Evolutionary conservation across 148 eudicot genomes (phyloP), one percentile per base, ranked within the genome.

Genomic region (Fagopyrum homotropicum): DNA sequence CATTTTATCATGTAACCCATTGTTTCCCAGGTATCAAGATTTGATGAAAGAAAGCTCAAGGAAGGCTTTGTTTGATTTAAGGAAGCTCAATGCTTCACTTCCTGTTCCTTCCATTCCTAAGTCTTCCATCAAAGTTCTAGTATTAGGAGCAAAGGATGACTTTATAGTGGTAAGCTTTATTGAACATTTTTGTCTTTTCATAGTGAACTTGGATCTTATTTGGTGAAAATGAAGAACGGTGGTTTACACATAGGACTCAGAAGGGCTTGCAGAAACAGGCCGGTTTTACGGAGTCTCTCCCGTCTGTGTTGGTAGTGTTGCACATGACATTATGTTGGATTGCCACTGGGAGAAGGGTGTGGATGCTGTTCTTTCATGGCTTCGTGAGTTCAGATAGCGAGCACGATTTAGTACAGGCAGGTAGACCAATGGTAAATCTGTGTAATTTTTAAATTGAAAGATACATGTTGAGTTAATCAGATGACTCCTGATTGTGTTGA

Each of bases 271-370:
- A 44, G 98, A 93, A 80, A 91, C 95, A 0, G 97, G 90, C 54
- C 88, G 83, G 72, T 93, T 93, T 82, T 93, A 93, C 50, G 90
- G 90, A 1, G 93, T 91, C 50, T 73, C 88, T 14, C 97, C 98
- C 0, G 77, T 91, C 63, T 85, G 91, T 63, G 72, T 89, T 22
- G 86, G 88, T 75, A 90, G 91, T 70, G 85, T 89, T 79, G 98
- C 91, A 15, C 98, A 93, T 73, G 98, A 93, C 87, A 82, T 93
- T 79, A 93, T 93, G 98, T 64, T 93, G 84, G 98, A 93, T 87
- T 85, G 84, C 77, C 86, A 85, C 3, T 93, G 97, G 98, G 89
- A 89, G 60, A 91, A 81, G 79, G 98, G 97, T 26, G 97, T 97
- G 1, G 49, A 79, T 59, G 86, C 59, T 51, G 84, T 91, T 75